Evolutionary conservation across 1,139 yeast genomes (phyloP).

Genomic region (Lodderomyces elongisporus): DNA sequence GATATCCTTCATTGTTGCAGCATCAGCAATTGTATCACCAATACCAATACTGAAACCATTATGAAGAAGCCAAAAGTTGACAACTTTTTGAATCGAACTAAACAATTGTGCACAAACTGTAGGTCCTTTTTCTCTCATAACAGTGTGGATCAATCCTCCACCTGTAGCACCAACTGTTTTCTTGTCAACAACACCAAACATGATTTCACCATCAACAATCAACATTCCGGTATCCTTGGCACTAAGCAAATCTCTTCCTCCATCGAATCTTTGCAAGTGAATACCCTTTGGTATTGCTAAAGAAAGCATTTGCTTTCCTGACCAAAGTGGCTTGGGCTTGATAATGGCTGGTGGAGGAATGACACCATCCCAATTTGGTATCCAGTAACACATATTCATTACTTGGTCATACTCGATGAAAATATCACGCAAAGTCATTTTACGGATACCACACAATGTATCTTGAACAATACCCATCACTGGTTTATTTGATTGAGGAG

Average conservation of each 20-base stretch:
- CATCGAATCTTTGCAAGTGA: constrained; percentile 89
- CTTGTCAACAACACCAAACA: constrained; percentile 97
- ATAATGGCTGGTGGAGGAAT: constrained; percentile 95
- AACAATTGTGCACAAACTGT: constrained; percentile 83
- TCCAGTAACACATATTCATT: constrained; percentile 95
- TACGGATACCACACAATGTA: constrained; percentile 94
- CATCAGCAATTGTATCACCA: constrained; percentile 99
- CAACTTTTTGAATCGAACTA: constrained; percentile 91
- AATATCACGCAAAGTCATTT: constrained; percentile 85
- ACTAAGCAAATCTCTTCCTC: constrained; percentile 75
- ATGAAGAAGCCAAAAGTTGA: constrained; percentile 93
- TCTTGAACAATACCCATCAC: constrained; percentile 99
- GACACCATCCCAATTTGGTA: constrained; percentile 98
- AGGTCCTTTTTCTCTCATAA: constrained; percentile 96
- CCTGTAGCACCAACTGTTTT: constrained; percentile 98
- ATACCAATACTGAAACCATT: constrained; percentile 98
- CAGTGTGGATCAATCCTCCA: constrained; percentile 96
- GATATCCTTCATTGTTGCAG: constrained; percentile 89
- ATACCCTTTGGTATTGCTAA: constrained; percentile 94
- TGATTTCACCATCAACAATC: constrained; percentile 85
- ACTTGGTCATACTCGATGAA: constrained; percentile 91
- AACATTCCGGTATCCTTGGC: constrained; percentile 92
- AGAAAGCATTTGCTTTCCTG: constrained; percentile 92
- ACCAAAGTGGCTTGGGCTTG: constrained; percentile 95
- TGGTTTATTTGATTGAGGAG: constrained; percentile 98